Evolutionary conservation across 768 basidiomycete species (phyloP).

Genomic region (Sporobolomyces roseus): DNA sequence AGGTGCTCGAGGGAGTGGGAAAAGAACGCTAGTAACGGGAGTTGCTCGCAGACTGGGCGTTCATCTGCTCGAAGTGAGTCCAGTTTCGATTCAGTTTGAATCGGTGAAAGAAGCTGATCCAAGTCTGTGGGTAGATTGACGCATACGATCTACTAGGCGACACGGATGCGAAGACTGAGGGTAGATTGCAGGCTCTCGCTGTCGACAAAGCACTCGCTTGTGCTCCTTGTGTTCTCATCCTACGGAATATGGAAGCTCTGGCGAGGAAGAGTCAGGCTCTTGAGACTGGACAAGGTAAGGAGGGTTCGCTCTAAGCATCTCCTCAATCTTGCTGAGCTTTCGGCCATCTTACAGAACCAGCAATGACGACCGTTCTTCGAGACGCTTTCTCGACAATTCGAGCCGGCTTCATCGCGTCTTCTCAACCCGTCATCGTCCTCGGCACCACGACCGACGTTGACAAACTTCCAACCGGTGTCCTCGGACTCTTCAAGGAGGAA

Average conservation of each 20-base stretch:
- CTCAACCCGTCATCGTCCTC: conserved; percentile 69
- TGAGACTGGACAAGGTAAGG: conserved; percentile 66
- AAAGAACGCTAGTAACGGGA: conserved; percentile 60
- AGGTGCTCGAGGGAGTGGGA: conserved; percentile 76
- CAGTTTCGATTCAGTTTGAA: too few relatives aligned
- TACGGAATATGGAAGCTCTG: conserved; percentile 77
- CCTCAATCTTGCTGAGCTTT: too few relatives aligned
- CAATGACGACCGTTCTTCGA: conserved; percentile 58
- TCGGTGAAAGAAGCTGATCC: not conserved
- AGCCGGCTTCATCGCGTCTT: conserved; percentile 59
- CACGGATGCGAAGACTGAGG: conserved; percentile 69
- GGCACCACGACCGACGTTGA: conserved; percentile 68
- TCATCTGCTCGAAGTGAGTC: conserved; percentile 70
- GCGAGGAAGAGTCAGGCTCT: conserved; percentile 62
- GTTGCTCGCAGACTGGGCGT: conserved; percentile 59
- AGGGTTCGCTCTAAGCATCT: too few relatives aligned
- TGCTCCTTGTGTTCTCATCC: conserved; percentile 76
- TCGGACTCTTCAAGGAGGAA: conserved; percentile 80
- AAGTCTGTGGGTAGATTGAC: conserved; percentile 61
- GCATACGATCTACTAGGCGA: conserved; percentile 81
- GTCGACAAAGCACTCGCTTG: conserved; percentile 73
- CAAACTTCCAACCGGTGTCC: conserved; percentile 61
- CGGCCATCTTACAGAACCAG: conserved; percentile 55
- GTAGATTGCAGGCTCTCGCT: conserved; percentile 59
- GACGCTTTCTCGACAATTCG: conserved; percentile 63